Evolutionary conservation across 352 stramenopile genomes (phyloP), one percentile per base, ranked within the genome.

Genomic region (Albugo candida): DNA sequence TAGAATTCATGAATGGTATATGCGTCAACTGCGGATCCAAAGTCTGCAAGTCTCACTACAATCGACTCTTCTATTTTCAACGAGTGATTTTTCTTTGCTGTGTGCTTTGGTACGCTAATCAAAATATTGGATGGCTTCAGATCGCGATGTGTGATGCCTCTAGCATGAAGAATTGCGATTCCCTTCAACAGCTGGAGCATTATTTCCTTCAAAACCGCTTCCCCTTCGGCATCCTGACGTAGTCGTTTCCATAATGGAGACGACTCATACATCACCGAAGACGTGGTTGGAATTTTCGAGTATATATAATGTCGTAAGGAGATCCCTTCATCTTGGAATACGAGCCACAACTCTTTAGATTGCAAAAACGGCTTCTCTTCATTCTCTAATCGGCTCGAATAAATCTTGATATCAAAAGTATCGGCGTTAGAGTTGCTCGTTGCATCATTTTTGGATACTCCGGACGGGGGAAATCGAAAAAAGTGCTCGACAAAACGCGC

Each of bases 161-260:
- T 63, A 1, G 68, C 59, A 58, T 98, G 93, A 0, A 98, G 59
- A 13, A 70, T 63, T 54, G 92, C 80, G 1, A 96, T 66, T 13
- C 70, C 83, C 47, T 96, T 60, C 10, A 98, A 65, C 34, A 97
- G 49, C 64, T 98, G 93, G n/a, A 77, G 88, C 53, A 97, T 57
- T 54, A 96, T 95, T 46, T 95, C 88, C 40, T 81, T 81, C 45
- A 97, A 45, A 13, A 86, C 76, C 14, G 61, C 48, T 60, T 81
- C 73, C 0, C 76, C 76, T 1, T 59, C 54, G 0, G 47, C 49
- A 46, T 83, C 64, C 0, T 62, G 54, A 8, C 76, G 70, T 17
- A 89, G 56, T n/a, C 64, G 70, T n/a, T 81, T 47, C 76, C 76
- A 88, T 34, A 89, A 89, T 10, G 56, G 54, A 19, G 79, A 92